A percentile compares a stretch with the other conserved stretches of the same genome.
Evolutionary conservation across 345 rosid species (phyloP).

Genomic region (Kernera saxatilis): DNA sequence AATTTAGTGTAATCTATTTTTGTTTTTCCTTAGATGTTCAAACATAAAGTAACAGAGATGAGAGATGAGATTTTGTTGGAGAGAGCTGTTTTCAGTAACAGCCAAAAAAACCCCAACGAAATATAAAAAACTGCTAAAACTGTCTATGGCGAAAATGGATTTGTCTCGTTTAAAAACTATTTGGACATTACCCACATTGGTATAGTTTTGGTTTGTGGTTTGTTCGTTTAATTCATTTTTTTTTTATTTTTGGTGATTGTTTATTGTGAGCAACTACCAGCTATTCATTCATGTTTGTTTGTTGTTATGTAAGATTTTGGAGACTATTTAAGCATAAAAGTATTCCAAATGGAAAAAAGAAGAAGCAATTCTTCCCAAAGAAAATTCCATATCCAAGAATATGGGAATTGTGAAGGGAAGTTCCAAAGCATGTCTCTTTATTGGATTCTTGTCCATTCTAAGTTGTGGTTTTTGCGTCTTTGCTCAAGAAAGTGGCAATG

Average conservation of each 20-base stretch:
- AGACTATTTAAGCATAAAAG: background rate
- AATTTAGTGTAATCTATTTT: background rate
- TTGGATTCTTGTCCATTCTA: constrained; percentile 6
- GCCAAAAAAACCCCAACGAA: background rate
- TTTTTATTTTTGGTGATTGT: background rate
- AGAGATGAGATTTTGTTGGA: background rate
- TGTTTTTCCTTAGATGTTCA: background rate
- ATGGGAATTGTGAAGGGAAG: constrained; percentile 15
- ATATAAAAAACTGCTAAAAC: background rate
- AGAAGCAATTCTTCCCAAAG: background rate
- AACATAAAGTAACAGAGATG: background rate
- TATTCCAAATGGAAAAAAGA: background rate
- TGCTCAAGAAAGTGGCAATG: constrained; percentile 16
- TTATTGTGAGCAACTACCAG: background rate
- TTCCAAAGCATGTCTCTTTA: background rate
- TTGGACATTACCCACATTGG: constrained; percentile 2
- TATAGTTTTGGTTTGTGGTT: background rate
- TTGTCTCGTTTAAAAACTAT: background rate
- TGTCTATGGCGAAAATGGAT: background rate
- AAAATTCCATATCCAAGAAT: background rate
- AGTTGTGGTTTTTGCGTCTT: background rate
- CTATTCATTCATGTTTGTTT: background rate
- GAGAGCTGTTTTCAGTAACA: background rate
- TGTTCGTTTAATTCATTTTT: background rate
- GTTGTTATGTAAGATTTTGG: background rate